phyloP scores from a whole-genome alignment of 129 eudicot genomes.

The Erigeron canadensis region DNA sequence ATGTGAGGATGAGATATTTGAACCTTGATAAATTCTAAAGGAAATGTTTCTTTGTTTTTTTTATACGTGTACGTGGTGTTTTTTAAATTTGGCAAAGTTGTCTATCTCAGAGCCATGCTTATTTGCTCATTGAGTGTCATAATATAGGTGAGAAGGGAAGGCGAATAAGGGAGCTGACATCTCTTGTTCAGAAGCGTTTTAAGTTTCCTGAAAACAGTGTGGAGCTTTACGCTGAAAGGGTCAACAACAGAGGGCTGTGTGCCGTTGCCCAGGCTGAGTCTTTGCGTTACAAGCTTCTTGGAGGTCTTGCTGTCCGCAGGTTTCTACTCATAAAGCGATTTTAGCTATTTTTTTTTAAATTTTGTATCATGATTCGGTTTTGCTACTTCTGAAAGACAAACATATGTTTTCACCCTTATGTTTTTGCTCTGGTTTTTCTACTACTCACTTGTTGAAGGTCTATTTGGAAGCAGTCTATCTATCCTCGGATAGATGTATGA shows the following conservation, averaged over 20 bases:
- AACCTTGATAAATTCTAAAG: too few relatives aligned
- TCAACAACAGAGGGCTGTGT: conserved; percentile 77
- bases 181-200: conserved; percentile 68
- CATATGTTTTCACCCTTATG: too few relatives aligned
- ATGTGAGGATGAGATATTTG: too few relatives aligned
- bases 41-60: not conserved
- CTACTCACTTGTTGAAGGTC: too few relatives aligned
- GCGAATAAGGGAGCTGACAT: conserved; percentile 68
- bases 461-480: too few relatives aligned
- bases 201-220: conserved; percentile 66
- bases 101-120: not conserved
- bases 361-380: too few relatives aligned
- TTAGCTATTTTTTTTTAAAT: not conserved
- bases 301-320: conserved; percentile 77
- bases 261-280: conserved; percentile 75
- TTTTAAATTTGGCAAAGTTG: not conserved
- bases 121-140: not conserved
- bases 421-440: too few relatives aligned
- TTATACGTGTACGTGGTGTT: not conserved
- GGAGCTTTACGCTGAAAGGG: conserved; percentile 70
- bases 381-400: too few relatives aligned
- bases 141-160: conserved; percentile 72
- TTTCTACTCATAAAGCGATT: not conserved
- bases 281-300: conserved; percentile 71
- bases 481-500: too few relatives aligned